Conservation (phyloP, 169 alveolate species). For the Eimeria praecox region DNA sequence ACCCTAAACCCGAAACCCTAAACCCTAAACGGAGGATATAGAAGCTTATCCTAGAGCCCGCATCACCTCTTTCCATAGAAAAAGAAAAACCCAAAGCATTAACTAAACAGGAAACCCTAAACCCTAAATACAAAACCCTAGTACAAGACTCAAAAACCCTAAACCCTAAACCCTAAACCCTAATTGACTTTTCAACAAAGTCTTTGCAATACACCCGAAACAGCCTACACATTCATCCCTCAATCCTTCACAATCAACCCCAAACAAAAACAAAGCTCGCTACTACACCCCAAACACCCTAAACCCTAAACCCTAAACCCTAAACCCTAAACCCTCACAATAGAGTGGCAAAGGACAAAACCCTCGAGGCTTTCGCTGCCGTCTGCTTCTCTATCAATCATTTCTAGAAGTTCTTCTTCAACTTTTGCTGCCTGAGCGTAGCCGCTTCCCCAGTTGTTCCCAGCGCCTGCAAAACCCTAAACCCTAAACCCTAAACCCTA, state of each 20-base stretch:
- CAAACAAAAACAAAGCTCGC: neutral
- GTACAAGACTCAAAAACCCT: too few relatives aligned
- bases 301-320: constrained; percentile 1
- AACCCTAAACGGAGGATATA: neutral
- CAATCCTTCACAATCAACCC: neutral
- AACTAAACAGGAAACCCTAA: too few relatives aligned
- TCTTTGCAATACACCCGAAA: neutral
- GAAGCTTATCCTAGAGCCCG: neutral
- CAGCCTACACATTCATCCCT: too few relatives aligned
- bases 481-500: neutral
- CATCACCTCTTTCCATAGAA: too few relatives aligned
- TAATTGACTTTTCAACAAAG: too few relatives aligned
- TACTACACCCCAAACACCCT: neutral
- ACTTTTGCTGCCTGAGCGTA: constrained; percentile 96
- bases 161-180: neutral
- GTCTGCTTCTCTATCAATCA: constrained; percentile 99
- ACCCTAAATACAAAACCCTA: too few relatives aligned
- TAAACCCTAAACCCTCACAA: constrained; percentile 87
- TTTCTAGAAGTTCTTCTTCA: constrained; percentile 98
- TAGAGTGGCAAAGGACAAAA: constrained; percentile 98
- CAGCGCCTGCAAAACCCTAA: constrained; percentile 93
- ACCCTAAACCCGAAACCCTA: constrained; percentile 4
- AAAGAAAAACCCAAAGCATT: too few relatives aligned
- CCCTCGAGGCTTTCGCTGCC: constrained; percentile 99
- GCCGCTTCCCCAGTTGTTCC: constrained; percentile 99